Conservation (phyloP, 441 rosid species). For the Syzygium malaccense region DNA sequence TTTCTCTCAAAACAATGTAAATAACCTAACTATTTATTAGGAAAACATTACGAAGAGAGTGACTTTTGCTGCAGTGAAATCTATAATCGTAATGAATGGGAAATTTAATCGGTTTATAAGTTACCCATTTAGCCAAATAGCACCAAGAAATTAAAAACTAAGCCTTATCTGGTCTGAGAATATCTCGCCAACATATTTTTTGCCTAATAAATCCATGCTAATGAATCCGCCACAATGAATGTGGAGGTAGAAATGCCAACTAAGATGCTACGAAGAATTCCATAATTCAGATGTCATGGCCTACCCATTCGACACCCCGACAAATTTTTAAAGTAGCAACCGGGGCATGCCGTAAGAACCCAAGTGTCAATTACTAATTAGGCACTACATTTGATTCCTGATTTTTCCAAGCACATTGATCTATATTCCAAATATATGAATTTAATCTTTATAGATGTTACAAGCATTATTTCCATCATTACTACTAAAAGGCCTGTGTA, state of each 20-base stretch:
- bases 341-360: background rate
- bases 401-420: background rate
- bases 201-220: background rate
- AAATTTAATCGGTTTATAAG: background rate
- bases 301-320: background rate
- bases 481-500: background rate
- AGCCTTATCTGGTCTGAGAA: accelerated
- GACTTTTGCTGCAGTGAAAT: background rate
- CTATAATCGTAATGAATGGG: background rate
- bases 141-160: background rate
- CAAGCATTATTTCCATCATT: background rate
- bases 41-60: background rate
- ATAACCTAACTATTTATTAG: background rate
- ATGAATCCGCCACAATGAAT: background rate
- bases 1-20: background rate
- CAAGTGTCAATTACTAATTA: background rate
- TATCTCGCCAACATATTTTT: background rate
- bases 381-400: background rate
- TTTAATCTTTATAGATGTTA: background rate
- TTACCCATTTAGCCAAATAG: background rate
- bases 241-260: background rate
- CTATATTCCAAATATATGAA: background rate
- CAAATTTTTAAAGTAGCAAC: background rate
- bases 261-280: background rate
- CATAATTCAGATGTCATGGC: background rate